Evolutionary conservation across 192 early-diverging fungal genomes (phyloP).

Genomic region (Backusella parvicylindrica): DNA sequence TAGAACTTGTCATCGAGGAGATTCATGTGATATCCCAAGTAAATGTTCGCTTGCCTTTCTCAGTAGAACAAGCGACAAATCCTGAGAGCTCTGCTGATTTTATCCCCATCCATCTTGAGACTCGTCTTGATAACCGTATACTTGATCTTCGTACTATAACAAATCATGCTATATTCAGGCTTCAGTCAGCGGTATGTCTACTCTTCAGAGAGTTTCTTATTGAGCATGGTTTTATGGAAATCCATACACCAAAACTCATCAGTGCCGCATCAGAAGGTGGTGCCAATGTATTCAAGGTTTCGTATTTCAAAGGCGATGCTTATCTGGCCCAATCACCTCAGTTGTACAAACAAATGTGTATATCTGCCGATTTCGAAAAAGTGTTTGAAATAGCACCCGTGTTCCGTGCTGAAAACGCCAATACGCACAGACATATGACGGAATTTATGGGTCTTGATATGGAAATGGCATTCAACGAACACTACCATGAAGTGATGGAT

Average conservation of each 20-base stretch:
- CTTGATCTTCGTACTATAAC: conserved; percentile 92
- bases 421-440: conserved; percentile 99
- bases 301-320: conserved; percentile 93
- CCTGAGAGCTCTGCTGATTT: conserved; percentile 74
- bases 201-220: conserved; percentile 95
- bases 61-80: conserved; percentile 85
- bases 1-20: conserved; percentile 81
- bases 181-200: conserved; percentile 90
- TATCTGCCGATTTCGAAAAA: conserved; percentile 93
- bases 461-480: conserved; percentile 98
- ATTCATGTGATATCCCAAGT: conserved; percentile 74
- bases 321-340: conserved; percentile 98
- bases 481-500: conserved; percentile 98
- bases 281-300: conserved; percentile 93
- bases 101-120: conserved; percentile 80
- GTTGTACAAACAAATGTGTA: conserved; percentile 99
- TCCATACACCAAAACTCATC: conserved; percentile 97
- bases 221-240: conserved; percentile 82
- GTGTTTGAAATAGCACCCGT: conserved; percentile 97
- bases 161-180: conserved; percentile 96
- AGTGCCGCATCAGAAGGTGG: conserved; percentile 93
- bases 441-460: conserved; percentile 98
- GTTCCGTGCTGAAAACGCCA: conserved; percentile 98
- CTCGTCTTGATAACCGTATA: conserved; percentile 91
- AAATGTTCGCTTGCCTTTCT: conserved; percentile 78